phyloP scores from a whole-genome alignment of 2,329 filamentous ascomycete genomes.

The Myriosclerotinia duriaeana region DNA sequence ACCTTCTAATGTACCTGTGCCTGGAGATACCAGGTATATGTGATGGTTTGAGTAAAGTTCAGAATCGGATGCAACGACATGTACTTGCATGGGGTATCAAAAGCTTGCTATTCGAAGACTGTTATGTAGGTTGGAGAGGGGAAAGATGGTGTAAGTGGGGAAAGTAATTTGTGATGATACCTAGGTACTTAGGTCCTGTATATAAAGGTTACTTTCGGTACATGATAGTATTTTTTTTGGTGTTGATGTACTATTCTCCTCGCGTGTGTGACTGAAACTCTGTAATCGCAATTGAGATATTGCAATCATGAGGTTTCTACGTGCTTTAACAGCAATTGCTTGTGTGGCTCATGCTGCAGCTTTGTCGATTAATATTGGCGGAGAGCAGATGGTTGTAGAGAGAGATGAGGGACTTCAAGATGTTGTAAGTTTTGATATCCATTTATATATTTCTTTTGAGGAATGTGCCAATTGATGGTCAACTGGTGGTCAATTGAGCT shows the following conservation, averaged over 20 bases:
- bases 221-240: background rate
- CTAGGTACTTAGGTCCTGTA: slow-evolving; percentile 1
- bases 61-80: background rate
- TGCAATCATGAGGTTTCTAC: slow-evolving; percentile 44
- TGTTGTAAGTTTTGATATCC: slow-evolving; percentile 47
- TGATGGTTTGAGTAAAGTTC: background rate
- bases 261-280: background rate
- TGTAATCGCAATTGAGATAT: slow-evolving; percentile 13
- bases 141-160: background rate
- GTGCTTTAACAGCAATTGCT: slow-evolving; percentile 39
- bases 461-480: background rate
- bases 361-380: slow-evolving; percentile 47
- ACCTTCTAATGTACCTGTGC: background rate
- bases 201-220: slow-evolving; percentile 7
- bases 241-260: background rate
- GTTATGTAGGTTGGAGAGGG: slow-evolving; percentile 1
- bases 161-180: background rate
- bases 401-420: slow-evolving; percentile 54
- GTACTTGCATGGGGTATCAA: background rate
- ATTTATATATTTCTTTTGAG: background rate
- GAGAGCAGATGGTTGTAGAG: slow-evolving; percentile 51
- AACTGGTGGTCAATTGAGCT: background rate
- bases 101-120: background rate
- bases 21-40: background rate
- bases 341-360: slow-evolving; percentile 49